Conservation (phyloP, 352 stramenopile species). For the Phytophthora tubulina region DNA sequence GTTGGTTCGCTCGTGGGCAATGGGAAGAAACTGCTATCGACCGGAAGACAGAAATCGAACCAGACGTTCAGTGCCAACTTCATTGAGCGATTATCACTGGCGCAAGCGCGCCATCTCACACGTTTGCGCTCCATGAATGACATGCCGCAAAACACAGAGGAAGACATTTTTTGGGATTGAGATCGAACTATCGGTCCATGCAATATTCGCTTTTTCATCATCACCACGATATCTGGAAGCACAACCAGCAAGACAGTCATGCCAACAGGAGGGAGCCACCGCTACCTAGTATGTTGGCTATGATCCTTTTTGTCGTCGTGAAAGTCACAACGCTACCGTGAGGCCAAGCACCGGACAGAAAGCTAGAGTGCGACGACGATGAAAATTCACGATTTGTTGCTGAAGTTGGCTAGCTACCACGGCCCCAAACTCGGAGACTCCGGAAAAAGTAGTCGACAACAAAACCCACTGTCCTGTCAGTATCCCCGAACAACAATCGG, state of each 20-base stretch:
- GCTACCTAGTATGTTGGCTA: not conserved
- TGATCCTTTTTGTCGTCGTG: not conserved
- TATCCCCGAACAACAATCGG: too few relatives aligned
- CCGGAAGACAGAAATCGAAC: slow-evolving; percentile 32
- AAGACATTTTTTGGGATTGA: slow-evolving; percentile 40
- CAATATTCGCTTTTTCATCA: not conserved
- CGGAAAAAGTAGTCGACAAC: too few relatives aligned
- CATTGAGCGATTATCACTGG: slow-evolving; percentile 48
- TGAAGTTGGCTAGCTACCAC: too few relatives aligned
- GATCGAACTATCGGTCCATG: not conserved
- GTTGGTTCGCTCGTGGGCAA: slow-evolving; percentile 20
- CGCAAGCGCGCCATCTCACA: slow-evolving; percentile 45
- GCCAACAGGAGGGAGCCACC: not conserved
- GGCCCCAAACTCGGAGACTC: too few relatives aligned
- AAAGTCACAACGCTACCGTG: not conserved
- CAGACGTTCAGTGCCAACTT: slow-evolving; percentile 43
- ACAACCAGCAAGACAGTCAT: not conserved
- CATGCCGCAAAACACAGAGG: slow-evolving; percentile 36
- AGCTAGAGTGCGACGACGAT: too few relatives aligned
- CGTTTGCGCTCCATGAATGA: slow-evolving; percentile 42
- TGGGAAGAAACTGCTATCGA: slow-evolving; percentile 29
- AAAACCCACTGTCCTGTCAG: too few relatives aligned
- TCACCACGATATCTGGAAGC: not conserved
- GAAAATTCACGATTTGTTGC: too few relatives aligned
- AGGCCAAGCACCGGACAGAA: too few relatives aligned